Evolutionary conservation across 139 green algal genomes (phyloP), one percentile per base, ranked within the genome.

Genomic region (Trebouxia sp.): DNA sequence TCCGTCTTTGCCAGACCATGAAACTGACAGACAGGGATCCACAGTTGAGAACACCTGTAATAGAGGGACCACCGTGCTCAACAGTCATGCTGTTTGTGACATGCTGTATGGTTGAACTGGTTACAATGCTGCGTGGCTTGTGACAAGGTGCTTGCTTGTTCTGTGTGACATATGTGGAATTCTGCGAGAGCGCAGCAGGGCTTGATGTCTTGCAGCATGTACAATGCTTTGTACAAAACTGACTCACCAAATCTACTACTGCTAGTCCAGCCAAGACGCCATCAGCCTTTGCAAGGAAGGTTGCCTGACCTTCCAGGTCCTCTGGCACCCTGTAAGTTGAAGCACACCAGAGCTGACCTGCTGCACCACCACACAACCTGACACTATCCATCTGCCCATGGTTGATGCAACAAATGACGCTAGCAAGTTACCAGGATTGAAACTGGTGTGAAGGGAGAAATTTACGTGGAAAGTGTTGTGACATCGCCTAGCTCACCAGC

Each of bases 271-370:
- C 97, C 38, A 99, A 74, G 12, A 97, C 87, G 6, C 97, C 97
- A 17, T 92, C 82, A 10, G 88, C 92, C 83, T 99, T 99, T 11
- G 96, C 93, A 26, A 98, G 79, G 76, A 99, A 98, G 11, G 86
- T 92, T 11, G 91, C 97, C 1, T 79, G 83, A 14, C 93, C 95
- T 50, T 88, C 80, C 0, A 88, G 95, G 37, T 74, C 82, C 11
- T 85, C 82, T 0, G 93, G 88, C 24, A 98, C 93, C 8, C 94
- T 97, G 91, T 65, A 82, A 0, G 66, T 20, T 48, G 22, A 26
- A 74, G 6, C 6, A 24, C 17, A 75, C n/a, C n/a, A 48, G 22
- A 58, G 22, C 75, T 55, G 12, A 42, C 35, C 39, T 48, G 39
- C 22, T 70, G 35, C 9, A 42, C 24, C 37, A 9, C 50, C 38